These are phyloP conservation scores for Fusarium domesticum DNA, from an alignment of 2,329 filamentous ascomycete genomes.

Conservation along the genomic window DNA sequence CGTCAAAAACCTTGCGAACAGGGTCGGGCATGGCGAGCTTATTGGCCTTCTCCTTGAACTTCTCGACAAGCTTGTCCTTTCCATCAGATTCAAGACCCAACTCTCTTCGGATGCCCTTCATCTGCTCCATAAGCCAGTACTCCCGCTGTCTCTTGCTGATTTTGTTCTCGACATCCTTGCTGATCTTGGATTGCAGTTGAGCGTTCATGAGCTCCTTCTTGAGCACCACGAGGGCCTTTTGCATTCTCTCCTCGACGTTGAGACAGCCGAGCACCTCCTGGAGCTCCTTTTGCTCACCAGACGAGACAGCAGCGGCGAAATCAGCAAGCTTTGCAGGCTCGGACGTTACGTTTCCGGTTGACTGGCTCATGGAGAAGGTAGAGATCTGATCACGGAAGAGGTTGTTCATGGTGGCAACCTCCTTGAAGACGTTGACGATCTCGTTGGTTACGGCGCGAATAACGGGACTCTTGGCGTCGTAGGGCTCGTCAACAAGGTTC, in stretches of 20 bases:
- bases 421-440: constrained; percentile 98
- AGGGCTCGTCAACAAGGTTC: constrained; percentile 83
- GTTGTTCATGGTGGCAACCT: constrained; percentile 89
- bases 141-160: constrained; percentile 96
- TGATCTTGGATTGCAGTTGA: constrained; percentile 93
- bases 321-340: constrained; percentile 95
- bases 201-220: constrained; percentile 99
- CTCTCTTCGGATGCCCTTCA: constrained; percentile 96
- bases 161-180: constrained; percentile 94
- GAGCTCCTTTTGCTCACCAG: constrained; percentile 84
- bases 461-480: constrained; percentile 83
- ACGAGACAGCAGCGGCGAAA: constrained; percentile 95
- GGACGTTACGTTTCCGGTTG: constrained; percentile 88
- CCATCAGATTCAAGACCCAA: constrained; percentile 96
- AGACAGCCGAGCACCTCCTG: constrained; percentile 87
- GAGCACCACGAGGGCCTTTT: constrained; percentile 85
- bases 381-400: constrained; percentile 97
- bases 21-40: constrained; percentile 96
- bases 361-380: constrained; percentile 93
- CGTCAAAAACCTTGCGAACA: constrained; percentile 96
- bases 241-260: constrained; percentile 87
- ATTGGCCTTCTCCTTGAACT: constrained; percentile 90
- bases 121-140: constrained; percentile 99
- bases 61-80: constrained; percentile 96
- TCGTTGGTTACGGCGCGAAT: constrained; percentile 93